These are phyloP conservation scores for Sporothrix pallida DNA, from an alignment of 2,329 filamentous ascomycete genomes.

Conservation along the genomic window DNA sequence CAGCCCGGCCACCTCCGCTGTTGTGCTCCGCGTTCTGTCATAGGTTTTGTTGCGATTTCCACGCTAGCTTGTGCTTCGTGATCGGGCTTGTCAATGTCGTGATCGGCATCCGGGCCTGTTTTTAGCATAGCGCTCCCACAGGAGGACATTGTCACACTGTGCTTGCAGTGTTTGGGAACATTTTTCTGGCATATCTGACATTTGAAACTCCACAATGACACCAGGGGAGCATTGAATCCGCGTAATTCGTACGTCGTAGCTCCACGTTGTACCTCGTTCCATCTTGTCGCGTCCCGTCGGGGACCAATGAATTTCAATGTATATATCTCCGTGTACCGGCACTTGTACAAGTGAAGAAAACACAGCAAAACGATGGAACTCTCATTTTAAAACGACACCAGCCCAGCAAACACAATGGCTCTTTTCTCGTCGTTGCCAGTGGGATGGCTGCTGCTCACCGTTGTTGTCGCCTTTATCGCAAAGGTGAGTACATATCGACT, in stretches of 20 bases:
- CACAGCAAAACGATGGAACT: background rate
- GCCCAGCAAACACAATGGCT: background rate
- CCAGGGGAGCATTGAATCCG: too few relatives aligned
- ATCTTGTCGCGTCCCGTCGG: too few relatives aligned
- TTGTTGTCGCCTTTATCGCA: background rate
- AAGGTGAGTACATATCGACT: background rate
- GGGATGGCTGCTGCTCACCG: constrained; percentile 1
- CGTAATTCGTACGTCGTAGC: too few relatives aligned
- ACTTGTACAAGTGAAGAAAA: too few relatives aligned
- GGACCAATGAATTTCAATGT: too few relatives aligned
- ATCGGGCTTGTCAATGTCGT: constrained; percentile 25
- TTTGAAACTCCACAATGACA: too few relatives aligned
- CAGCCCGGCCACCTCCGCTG: too few relatives aligned
- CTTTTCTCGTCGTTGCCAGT: background rate
- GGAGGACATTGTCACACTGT: background rate
- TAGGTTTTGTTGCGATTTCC: too few relatives aligned
- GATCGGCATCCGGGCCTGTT: constrained; percentile 18
- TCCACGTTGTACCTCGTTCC: too few relatives aligned
- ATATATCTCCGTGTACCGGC: too few relatives aligned
- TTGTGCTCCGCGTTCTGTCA: too few relatives aligned
- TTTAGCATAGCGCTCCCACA: constrained; percentile 3
- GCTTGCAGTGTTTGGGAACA: background rate
- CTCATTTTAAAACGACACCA: background rate
- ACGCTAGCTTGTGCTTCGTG: background rate
- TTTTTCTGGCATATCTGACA: background rate